Evolutionary conservation across 805 yeast species (phyloP).

Genomic region (Candida alai): DNA sequence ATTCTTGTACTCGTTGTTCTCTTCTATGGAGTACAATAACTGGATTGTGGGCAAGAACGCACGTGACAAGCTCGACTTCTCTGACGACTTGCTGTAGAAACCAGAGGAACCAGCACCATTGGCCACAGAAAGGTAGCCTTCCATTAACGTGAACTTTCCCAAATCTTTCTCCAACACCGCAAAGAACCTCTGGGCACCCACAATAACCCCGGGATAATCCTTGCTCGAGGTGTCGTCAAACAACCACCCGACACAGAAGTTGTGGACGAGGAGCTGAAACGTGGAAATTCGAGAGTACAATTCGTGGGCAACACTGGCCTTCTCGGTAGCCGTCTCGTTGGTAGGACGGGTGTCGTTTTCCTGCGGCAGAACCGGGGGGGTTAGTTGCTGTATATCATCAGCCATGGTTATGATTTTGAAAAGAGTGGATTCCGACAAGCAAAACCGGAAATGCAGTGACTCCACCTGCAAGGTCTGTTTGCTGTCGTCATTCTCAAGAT

Average conservation of each 20-base stretch:
- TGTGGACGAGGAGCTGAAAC: conserved; percentile 56
- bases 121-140: conserved; percentile 70
- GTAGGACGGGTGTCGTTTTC: not conserved
- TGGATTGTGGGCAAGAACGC: conserved; percentile 71
- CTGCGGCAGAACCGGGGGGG: conserved; percentile 2
- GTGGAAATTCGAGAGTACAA: conserved; percentile 37
- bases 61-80: conserved; percentile 48
- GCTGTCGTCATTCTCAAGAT: conserved; percentile 16
- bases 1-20: conserved; percentile 23
- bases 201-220: conserved; percentile 64
- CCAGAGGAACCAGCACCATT: conserved; percentile 51
- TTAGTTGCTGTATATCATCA: conserved; percentile 18
- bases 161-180: conserved; percentile 56
- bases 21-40: conserved; percentile 40
- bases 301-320: not conserved
- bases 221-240: conserved; percentile 44
- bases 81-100: conserved; percentile 46
- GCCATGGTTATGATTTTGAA: conserved; percentile 33
- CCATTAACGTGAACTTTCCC: conserved; percentile 66
- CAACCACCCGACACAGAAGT: conserved; percentile 76
- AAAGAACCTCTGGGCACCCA: conserved; percentile 74
- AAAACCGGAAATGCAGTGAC: conserved; percentile 55
- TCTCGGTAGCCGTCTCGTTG: not conserved
- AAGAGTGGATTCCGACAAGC: conserved; percentile 50
- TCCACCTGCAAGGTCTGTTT: conserved; percentile 52